Evolutionary conservation across 768 basidiomycete genomes (phyloP), one percentile per base, ranked within the genome.

Genomic region (Leccinum olivaceopallidum): DNA sequence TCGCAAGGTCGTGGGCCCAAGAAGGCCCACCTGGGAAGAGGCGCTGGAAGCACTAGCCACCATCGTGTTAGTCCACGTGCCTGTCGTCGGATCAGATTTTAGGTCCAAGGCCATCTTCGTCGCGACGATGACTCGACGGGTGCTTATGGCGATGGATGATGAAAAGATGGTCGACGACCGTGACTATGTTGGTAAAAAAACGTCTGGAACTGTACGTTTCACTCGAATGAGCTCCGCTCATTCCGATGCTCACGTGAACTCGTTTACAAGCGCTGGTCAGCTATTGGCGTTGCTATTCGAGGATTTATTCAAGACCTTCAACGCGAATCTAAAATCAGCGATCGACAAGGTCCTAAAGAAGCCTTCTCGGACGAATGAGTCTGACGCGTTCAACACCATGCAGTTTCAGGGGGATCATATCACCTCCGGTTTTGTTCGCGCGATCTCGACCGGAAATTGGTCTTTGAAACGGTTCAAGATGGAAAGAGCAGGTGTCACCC

Each of bases 381-480:
- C 95, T 66, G 96, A 98, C 69, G 95, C 95, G 4, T 90, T 88
- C 78, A 93, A 91, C 68, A 92, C 91, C 3, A 92, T 99, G 88
- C 88, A 90, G 71, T 94, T 97, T 75, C 92, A 94, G 75, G 92
- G 92, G n/a, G 94, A 98, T 64, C 91, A 93, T 65, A 92, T 99
- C 69, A 98, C 96, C 16, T 82, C 92, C 18, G 97, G 96, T 28
- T 98, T 99, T 69, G 89, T 94, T 42, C 92, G 96, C 57, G 95
- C 97, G 28, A 98, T 99, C 62, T 97, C 95, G 9, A 99, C 97
- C 0, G 97, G 97, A 10, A 99, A 99, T 71, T 99, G 97, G 97
- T 94, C 93, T 10, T 80, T 99, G 54, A 98, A 98, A 75, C 92
- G 97, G 55, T 98, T 99, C 84, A 96, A 95, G 79, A 98, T 98